Evolutionary conservation across 2,329 filamentous ascomycete genomes (phyloP).

Genomic region (Scopulariopsis brevicaulis): DNA sequence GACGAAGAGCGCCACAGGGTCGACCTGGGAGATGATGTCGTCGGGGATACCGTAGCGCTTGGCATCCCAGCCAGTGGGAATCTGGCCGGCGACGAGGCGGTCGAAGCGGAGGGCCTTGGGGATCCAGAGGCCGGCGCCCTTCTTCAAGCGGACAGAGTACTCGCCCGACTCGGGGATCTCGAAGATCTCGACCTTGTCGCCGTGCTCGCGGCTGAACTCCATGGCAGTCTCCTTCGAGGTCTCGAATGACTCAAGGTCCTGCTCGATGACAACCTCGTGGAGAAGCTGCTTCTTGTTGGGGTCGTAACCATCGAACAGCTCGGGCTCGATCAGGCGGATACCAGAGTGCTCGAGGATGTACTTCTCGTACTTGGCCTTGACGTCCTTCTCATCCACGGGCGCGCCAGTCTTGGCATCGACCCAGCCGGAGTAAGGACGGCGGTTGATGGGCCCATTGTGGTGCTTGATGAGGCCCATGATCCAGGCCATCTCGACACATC

Average conservation of each 20-base stretch:
- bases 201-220: constrained; percentile 94
- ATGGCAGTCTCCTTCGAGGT: constrained; percentile 93
- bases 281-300: constrained; percentile 98
- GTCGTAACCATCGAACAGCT: constrained; percentile 93
- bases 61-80: constrained; percentile 94
- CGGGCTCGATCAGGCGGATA: constrained; percentile 94
- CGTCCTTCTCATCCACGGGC: constrained; percentile 93
- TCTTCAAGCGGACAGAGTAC: constrained; percentile 88
- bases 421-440: constrained; percentile 93
- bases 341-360: constrained; percentile 91
- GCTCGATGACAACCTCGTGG: constrained; percentile 94
- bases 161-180: constrained; percentile 90
- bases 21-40: constrained; percentile 95
- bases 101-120: constrained; percentile 97
- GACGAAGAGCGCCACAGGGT: constrained; percentile 90
- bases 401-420: constrained; percentile 90
- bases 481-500: constrained; percentile 99
- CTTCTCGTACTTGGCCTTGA: constrained; percentile 97
- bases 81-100: constrained; percentile 90
- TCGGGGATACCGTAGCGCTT: constrained; percentile 94
- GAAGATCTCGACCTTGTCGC: constrained; percentile 95
- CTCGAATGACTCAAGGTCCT: constrained; percentile 95
- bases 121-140: constrained; percentile 88
- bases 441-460: constrained; percentile 92
- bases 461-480: constrained; percentile 99